A percentile compares a stretch with the other conserved stretches of the same genome.
Conservation (phyloP, 371 early-diverging fungal species). For the Mucor saturninus region DNA sequence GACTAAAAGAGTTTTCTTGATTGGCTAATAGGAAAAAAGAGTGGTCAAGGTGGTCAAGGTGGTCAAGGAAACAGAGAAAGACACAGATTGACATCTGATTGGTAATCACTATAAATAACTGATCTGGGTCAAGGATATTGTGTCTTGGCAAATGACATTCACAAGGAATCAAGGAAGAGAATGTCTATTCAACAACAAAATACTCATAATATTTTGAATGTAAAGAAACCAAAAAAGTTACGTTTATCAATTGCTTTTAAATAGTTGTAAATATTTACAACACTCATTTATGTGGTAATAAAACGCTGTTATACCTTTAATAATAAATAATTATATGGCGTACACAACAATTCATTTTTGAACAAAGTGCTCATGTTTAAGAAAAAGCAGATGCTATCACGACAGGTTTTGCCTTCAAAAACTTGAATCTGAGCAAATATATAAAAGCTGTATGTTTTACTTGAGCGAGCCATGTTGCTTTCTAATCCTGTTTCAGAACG, state of each 20-base stretch:
- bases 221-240: conserved; percentile 32
- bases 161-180: conserved; percentile 33
- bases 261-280: too few relatives aligned
- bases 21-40: too few relatives aligned
- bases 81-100: too few relatives aligned
- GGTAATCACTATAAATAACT: too few relatives aligned
- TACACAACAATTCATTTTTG: conserved; percentile 26
- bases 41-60: too few relatives aligned
- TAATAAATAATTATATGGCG: conserved; percentile 27
- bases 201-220: conserved; percentile 29
- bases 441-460: conserved; percentile 25
- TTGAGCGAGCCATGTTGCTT: conserved; percentile 22
- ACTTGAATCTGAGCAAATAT: conserved; percentile 22
- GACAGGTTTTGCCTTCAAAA: conserved; percentile 25
- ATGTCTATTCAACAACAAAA: conserved; percentile 29
- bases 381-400: conserved; percentile 31
- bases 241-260: conserved; percentile 31
- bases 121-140: too few relatives aligned
- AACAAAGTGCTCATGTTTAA: conserved; percentile 29
- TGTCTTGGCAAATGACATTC: too few relatives aligned
- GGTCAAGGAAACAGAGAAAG: too few relatives aligned
- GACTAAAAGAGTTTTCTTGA: too few relatives aligned
- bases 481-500: conserved; percentile 12
- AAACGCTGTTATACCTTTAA: conserved; percentile 27
- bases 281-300: too few relatives aligned